Base-by-base conservation (phyloP, 179 eudicot species). In the Actinidia chinensis region DNA sequence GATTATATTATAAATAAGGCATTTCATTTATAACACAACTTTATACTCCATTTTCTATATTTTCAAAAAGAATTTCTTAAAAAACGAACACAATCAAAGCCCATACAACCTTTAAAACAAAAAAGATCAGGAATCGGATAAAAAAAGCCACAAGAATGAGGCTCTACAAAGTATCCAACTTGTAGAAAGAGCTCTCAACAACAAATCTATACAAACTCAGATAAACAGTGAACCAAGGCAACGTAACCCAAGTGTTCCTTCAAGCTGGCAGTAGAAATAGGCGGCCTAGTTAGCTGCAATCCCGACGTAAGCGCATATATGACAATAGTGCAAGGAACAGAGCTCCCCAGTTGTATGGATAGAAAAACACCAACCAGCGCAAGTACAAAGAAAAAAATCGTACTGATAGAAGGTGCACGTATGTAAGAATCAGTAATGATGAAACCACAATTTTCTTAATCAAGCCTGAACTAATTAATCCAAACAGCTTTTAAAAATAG, bases 241-340 rank as follows among this genome's bases (percentile, higher is more conserved):
- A 55, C 80, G 69, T 83, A 87, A 88, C 88, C 90, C 85, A 75
- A 83, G 85, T 70, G 82, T 85, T 76, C 90, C 90, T 75, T 87
- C 90, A 20, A 87, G 83, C 75, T 87, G 90, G 80, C 68, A 63
- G 33, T 63, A 63, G 68, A 63, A 63, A 63, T 3, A 5, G 14
- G 68, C 73, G 5, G 90, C 88, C 7, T 83, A 81, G 70, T 87
- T 85, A 44, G 88, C 88, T 2, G 90, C 90, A 79, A 87, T 83
- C 25, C 90, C 88, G 90, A 87, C 48, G 90, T 87, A 73, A 87
- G 90, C 0, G 90, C 90, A 76, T 87, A 87, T 44, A 87, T 85
- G 44, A 87, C 85, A 69, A 87, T 87, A 87, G 58, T 20, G 88
- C 88, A n/a, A 88, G 85, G 72, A 87, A 87, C 25, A 87, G 80